phyloP scores from a whole-genome alignment of 352 stramenopile genomes.

The Phytopythium delawarense region DNA sequence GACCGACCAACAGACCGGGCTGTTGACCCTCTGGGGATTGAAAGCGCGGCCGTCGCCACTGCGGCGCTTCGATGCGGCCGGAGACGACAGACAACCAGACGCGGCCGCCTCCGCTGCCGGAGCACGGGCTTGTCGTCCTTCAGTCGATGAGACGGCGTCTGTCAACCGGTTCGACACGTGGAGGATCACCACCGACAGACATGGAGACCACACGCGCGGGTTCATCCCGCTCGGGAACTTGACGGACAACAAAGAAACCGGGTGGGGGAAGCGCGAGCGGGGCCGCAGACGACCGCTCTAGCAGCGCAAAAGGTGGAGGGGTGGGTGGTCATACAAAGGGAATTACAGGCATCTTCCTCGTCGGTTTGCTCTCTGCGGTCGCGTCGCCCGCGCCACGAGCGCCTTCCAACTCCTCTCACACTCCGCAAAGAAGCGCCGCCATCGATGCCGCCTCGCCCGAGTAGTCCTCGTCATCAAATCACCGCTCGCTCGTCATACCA shows the following conservation, averaged over 20 bases:
- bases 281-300: not conserved
- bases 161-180: too few relatives aligned
- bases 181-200: not conserved
- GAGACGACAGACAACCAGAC: too few relatives aligned
- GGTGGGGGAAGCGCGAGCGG: not conserved
- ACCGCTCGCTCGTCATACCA: not conserved
- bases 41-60: too few relatives aligned
- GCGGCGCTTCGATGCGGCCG: too few relatives aligned
- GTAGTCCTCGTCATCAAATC: not conserved
- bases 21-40: too few relatives aligned
- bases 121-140: too few relatives aligned
- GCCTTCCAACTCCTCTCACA: not conserved
- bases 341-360: conserved; percentile 9
- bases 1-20: too few relatives aligned
- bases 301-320: conserved; percentile 3
- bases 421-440: not conserved
- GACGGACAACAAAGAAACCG: not conserved
- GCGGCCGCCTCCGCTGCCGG: too few relatives aligned
- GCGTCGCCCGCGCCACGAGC: not conserved
- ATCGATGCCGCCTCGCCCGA: not conserved
- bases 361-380: conserved; percentile 1
- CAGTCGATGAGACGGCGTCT: too few relatives aligned
- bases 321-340: conserved; percentile 1
- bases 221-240: not conserved
- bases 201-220: not conserved